Conservation (phyloP, 805 yeast species). For the Komagataella pseudopastoris region DNA sequence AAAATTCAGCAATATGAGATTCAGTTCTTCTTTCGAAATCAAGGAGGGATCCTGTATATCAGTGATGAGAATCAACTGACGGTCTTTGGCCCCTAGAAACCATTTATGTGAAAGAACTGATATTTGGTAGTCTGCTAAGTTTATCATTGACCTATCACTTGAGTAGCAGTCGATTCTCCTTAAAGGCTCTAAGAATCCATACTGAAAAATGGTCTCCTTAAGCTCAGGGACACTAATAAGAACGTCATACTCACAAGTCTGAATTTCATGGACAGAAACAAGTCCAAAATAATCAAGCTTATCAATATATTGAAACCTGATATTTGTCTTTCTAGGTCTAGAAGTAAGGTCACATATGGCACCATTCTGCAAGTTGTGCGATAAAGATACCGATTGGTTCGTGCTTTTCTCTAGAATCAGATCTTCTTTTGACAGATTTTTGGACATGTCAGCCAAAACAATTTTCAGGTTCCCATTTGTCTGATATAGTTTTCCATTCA, state of each 20-base stretch:
- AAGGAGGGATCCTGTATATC: not conserved
- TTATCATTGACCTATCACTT: not conserved
- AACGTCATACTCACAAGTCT: conserved; percentile 18
- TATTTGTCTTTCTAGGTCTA: conserved; percentile 11
- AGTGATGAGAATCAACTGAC: not conserved
- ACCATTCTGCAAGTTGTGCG: conserved; percentile 16
- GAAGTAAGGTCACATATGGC: conserved; percentile 20
- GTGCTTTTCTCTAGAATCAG: not conserved
- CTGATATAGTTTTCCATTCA: not conserved
- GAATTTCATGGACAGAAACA: conserved; percentile 13
- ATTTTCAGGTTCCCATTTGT: not conserved
- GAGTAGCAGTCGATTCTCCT: not conserved
- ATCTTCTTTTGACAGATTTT: not conserved
- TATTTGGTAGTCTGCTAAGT: not conserved
- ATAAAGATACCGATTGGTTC: conserved; percentile 14
- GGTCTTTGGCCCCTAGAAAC: not conserved
- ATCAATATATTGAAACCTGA: conserved; percentile 15
- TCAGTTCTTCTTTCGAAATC: not conserved
- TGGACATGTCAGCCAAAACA: not conserved
- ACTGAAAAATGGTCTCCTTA: conserved; percentile 7
- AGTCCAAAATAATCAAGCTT: conserved; percentile 7
- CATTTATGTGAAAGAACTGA: not conserved
- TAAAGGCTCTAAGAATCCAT: not conserved
- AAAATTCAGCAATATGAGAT: not conserved
- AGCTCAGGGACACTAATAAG: conserved; percentile 11